phyloP scores from a whole-genome alignment of 2,329 filamentous ascomycete genomes.

The Metarhizium guizhouense region DNA sequence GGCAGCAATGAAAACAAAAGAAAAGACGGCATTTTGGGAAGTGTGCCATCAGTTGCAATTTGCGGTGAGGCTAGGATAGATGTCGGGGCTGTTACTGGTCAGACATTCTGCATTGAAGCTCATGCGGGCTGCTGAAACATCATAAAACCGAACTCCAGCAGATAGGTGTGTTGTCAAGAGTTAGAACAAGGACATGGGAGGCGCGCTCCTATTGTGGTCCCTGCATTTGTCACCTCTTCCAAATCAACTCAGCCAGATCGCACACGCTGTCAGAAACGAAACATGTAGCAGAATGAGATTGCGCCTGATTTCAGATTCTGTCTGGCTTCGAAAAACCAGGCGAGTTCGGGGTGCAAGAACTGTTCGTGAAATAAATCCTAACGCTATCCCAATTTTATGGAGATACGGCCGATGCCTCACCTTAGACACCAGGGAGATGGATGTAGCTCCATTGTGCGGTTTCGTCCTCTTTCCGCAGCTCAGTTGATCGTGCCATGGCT shows the following conservation, averaged over 20 bases:
- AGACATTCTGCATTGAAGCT: not conserved
- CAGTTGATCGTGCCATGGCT: constrained; percentile 11
- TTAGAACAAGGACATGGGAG: no score
- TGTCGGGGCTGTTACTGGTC: not conserved
- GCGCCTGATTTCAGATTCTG: not conserved
- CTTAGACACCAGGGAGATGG: constrained; percentile 26
- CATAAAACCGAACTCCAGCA: no score
- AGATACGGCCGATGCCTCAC: not conserved
- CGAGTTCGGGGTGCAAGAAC: not conserved
- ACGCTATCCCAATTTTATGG: not conserved
- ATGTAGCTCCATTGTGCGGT: constrained; percentile 26
- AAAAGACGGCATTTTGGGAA: not conserved
- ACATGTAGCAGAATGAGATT: not conserved
- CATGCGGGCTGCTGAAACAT: no score
- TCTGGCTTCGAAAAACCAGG: not conserved
- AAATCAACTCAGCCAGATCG: not conserved
- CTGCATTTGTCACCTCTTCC: not conserved
- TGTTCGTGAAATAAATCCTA: constrained; percentile 4
- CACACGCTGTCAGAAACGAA: not conserved
- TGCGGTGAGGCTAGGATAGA: not conserved
- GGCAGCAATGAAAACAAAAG: not conserved
- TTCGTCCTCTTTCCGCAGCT: constrained; percentile 12
- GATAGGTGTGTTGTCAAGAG: no score
- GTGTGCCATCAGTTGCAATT: not conserved
- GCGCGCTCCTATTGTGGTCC: no score